A percentile compares a stretch with the other conserved stretches of the same genome.
Evolutionary conservation across 768 basidiomycete species (phyloP).

Genomic region (Boletus bicolor): DNA sequence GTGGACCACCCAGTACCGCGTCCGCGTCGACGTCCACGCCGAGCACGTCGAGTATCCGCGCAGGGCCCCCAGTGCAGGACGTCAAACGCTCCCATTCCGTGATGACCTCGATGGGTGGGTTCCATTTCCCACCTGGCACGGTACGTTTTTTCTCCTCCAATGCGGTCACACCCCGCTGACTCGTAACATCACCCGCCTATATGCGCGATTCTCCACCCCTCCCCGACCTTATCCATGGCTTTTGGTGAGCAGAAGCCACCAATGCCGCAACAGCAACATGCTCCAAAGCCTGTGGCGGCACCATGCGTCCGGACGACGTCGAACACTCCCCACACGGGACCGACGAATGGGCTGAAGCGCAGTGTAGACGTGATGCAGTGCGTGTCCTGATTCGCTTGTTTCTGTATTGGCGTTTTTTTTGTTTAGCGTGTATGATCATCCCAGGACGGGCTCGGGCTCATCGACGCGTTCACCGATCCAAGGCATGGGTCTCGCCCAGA

Average conservation of each 20-base stretch:
- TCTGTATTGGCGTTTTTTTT: neutral
- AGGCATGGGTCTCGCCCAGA: conserved; percentile 41
- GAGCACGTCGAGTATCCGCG: neutral
- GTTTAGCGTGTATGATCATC: neutral
- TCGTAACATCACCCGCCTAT: neutral
- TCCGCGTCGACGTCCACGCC: conserved; percentile 1
- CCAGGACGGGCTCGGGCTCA: conserved; percentile 18
- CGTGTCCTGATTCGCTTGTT: conserved; percentile 1
- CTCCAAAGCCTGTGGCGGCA: conserved; percentile 1
- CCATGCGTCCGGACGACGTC: conserved; percentile 10
- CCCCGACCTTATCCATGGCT: too few species aligned
- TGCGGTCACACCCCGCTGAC: neutral
- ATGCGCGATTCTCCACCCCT: neutral
- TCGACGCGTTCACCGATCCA: conserved; percentile 26
- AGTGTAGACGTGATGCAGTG: conserved; percentile 34
- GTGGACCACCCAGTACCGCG: neutral
- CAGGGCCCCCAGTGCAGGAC: neutral
- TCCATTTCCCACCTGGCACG: conserved; percentile 46
- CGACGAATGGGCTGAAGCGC: conserved; percentile 30
- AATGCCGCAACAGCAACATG: neutral
- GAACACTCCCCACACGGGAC: conserved; percentile 1
- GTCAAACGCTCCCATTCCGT: neutral
- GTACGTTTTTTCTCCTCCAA: conserved; percentile 29
- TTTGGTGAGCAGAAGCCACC: conserved; percentile 11
- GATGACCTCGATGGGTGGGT: conserved; percentile 43